Conservation (phyloP, 352 stramenopile genomes). For the Globisporangium lucens region DNA sequence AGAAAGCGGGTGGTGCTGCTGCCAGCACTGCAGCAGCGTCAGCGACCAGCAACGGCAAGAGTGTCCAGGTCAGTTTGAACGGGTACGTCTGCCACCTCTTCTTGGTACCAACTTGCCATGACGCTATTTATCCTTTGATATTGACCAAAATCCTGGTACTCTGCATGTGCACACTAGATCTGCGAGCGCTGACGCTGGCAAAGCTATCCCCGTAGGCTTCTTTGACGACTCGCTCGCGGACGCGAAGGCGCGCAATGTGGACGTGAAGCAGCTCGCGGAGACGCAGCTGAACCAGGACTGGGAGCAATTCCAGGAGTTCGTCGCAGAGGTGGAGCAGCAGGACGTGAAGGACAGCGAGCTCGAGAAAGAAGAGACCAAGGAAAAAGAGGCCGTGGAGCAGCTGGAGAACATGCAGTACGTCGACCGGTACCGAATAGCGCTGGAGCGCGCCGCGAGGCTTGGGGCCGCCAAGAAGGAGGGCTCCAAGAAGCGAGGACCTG, state of each 20-base stretch:
- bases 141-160: not conserved
- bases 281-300: slow-evolving; percentile 48
- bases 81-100: not conserved
- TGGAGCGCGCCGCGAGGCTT: slow-evolving; percentile 6
- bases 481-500: not conserved
- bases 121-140: not conserved
- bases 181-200: not conserved
- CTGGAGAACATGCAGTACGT: slow-evolving; percentile 73
- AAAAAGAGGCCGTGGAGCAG: slow-evolving; percentile 45
- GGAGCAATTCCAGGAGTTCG: slow-evolving; percentile 61
- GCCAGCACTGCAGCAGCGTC: not conserved
- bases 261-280: slow-evolving; percentile 42
- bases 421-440: slow-evolving; percentile 44
- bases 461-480: slow-evolving; percentile 21
- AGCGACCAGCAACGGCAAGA: not conserved
- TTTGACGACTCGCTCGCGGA: slow-evolving; percentile 52
- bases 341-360: slow-evolving; percentile 28
- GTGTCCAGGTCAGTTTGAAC: not conserved
- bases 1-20: not conserved
- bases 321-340: slow-evolving; percentile 50
- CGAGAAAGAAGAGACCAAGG: slow-evolving; percentile 36
- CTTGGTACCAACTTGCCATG: not conserved
- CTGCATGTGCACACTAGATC: not conserved
- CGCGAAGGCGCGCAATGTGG: slow-evolving; percentile 42
- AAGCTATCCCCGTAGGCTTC: slow-evolving; percentile 36